phyloP scores from a whole-genome alignment of 2,329 filamentous ascomycete species.

The Macroventuria anomochaeta region DNA sequence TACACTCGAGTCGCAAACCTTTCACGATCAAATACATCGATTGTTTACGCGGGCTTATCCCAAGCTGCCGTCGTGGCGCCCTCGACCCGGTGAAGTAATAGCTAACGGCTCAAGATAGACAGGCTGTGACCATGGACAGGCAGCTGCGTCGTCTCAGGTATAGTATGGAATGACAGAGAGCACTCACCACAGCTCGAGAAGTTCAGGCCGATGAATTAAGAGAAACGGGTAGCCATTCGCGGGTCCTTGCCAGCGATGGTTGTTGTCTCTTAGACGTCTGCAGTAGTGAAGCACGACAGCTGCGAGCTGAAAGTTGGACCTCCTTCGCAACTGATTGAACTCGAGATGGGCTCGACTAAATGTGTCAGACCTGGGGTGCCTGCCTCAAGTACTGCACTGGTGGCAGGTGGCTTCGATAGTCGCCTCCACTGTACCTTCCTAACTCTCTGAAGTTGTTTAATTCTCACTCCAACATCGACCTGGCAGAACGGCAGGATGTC shows the following conservation, averaged over 20 bases:
- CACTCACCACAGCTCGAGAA: background rate
- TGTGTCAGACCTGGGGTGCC: background rate
- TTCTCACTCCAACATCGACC: background rate
- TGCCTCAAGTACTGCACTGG: background rate
- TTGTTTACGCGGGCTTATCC: background rate
- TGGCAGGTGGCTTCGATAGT: background rate
- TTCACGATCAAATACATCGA: background rate
- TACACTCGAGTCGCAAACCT: conserved; percentile 1
- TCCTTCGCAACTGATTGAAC: background rate
- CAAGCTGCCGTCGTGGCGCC: background rate
- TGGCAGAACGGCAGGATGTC: background rate
- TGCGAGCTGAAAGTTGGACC: background rate
- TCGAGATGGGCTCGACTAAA: background rate
- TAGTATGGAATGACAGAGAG: background rate
- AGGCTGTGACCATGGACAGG: background rate
- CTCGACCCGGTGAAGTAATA: background rate
- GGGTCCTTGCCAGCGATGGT: background rate
- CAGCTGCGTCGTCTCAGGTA: background rate
- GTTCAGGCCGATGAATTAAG: background rate
- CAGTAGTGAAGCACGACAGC: background rate
- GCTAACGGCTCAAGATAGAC: background rate
- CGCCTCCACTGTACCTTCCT: conserved; percentile 1
- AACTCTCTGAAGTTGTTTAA: background rate
- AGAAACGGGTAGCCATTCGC: background rate
- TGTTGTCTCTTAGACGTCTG: background rate